These are phyloP conservation scores for Aeminium ludgeri DNA, from an alignment of 495 filamentous ascomycete genomes.

Conservation along the genomic window DNA sequence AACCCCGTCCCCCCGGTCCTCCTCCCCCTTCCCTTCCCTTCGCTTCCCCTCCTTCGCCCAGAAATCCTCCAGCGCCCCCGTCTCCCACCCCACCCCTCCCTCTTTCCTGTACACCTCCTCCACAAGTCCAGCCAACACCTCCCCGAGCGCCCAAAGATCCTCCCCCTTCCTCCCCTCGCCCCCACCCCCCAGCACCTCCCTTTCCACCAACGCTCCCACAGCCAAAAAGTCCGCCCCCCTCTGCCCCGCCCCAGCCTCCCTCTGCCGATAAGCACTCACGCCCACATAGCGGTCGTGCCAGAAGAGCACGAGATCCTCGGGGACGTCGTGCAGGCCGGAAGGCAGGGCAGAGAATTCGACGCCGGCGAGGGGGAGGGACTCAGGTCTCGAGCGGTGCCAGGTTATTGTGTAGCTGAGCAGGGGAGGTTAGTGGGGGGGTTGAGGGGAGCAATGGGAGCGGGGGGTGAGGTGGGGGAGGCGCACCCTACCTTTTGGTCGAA, in stretches of 20 bases:
- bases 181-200: conserved; percentile 72
- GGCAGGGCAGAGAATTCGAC: conserved; percentile 93
- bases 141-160: conserved; percentile 87
- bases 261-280: conserved; percentile 81
- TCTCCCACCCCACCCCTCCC: conserved; percentile 37
- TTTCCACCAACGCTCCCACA: conserved; percentile 73
- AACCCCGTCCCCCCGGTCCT: conserved; percentile 25
- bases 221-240: conserved; percentile 87
- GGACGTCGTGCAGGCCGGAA: conserved; percentile 77
- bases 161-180: conserved; percentile 67
- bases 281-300: conserved; percentile 72
- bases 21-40: conserved; percentile 9
- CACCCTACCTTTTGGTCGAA: conserved; percentile 29
- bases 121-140: conserved; percentile 56
- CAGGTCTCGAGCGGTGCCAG: conserved; percentile 60
- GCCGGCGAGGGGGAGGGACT: conserved; percentile 69
- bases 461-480: no score
- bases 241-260: conserved; percentile 54
- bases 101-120: conserved; percentile 40
- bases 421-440: not conserved
- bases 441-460: conserved; percentile 1
- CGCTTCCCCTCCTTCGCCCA: conserved; percentile 48
- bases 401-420: conserved; percentile 52
- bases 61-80: conserved; percentile 52
- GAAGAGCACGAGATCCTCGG: conserved; percentile 78